phyloP scores from a whole-genome alignment of 2,329 filamentous ascomycete genomes.

The Aspergillus floridensis region DNA sequence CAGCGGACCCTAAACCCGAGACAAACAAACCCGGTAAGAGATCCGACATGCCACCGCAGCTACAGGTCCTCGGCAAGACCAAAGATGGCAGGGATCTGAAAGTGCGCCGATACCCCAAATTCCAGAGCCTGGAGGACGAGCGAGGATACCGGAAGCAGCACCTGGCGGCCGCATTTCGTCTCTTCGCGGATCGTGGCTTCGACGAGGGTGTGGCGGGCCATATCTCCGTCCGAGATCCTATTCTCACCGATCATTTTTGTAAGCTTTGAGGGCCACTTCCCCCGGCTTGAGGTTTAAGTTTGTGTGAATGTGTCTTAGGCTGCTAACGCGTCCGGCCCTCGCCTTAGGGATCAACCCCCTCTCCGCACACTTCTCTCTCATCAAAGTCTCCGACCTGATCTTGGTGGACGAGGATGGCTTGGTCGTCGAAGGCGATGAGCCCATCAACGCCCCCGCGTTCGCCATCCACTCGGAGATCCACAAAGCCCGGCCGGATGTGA shows the following conservation, averaged over 20 bases:
- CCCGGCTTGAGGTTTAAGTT: too few relatives aligned
- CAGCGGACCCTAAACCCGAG: neutral
- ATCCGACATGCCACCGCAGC: neutral
- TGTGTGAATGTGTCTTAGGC: neutral
- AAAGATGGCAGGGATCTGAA: neutral
- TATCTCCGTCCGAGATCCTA: constrained; percentile 42
- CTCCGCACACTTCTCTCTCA: constrained; percentile 19
- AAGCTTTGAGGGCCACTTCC: neutral
- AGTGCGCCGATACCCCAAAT: neutral
- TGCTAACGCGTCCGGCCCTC: too few relatives aligned
- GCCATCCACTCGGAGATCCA: constrained; percentile 47
- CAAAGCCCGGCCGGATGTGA: constrained; percentile 57
- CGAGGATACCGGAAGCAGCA: constrained; percentile 28
- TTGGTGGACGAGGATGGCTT: constrained; percentile 46
- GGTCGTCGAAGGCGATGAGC: constrained; percentile 38
- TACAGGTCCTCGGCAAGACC: neutral
- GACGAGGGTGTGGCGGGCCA: constrained; percentile 36
- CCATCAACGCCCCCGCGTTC: constrained; percentile 48
- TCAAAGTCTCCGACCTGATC: constrained; percentile 42
- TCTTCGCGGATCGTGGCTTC: constrained; percentile 19
- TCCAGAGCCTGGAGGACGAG: neutral
- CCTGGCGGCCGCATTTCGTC: constrained; percentile 43
- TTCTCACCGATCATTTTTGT: constrained; percentile 32
- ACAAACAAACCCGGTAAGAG: neutral
- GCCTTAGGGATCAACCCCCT: neutral